Conservation (phyloP, 2,329 filamentous ascomycete species). For the Microsporum audouinii region DNA sequence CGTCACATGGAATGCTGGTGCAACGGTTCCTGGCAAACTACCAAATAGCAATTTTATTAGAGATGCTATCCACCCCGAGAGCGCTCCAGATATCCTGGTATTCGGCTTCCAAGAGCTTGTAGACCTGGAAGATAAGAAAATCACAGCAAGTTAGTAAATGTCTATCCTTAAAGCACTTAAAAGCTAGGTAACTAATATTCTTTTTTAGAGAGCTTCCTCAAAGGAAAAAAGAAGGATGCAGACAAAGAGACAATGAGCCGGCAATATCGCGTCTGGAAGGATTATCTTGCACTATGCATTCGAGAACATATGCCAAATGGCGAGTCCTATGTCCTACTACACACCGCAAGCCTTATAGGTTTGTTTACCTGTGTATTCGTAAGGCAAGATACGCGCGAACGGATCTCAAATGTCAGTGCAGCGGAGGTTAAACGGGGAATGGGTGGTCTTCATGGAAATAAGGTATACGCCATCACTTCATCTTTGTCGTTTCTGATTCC, state of each 20-base stretch:
- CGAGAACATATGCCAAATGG: conserved; percentile 65
- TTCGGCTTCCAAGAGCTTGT: conserved; percentile 99
- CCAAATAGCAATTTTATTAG: conserved; percentile 70
- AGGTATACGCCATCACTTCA: conserved; percentile 37
- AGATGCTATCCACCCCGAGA: conserved; percentile 62
- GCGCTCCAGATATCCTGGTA: conserved; percentile 76
- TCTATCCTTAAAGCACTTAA: background rate
- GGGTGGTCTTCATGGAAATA: conserved; percentile 91
- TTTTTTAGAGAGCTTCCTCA: conserved; percentile 63
- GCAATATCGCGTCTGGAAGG: conserved; percentile 92
- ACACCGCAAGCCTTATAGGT: conserved; percentile 82
- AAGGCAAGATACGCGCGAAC: conserved; percentile 62
- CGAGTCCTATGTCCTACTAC: conserved; percentile 72
- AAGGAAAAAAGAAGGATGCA: conserved; percentile 64
- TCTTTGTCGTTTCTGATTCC: background rate
- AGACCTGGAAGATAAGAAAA: conserved; percentile 91
- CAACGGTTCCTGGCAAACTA: conserved; percentile 78
- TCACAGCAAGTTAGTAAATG: conserved; percentile 64
- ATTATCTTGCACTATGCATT: conserved; percentile 70
- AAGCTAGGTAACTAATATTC: conserved; percentile 20
- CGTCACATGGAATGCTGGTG: conserved; percentile 94
- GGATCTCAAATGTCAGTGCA: conserved; percentile 64
- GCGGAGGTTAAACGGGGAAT: conserved; percentile 91
- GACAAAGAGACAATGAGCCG: conserved; percentile 77
- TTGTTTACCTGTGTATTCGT: conserved; percentile 95